Base-by-base conservation (phyloP, 163 green algal genomes). In the Trebouxiophyceae sp. region DNA sequence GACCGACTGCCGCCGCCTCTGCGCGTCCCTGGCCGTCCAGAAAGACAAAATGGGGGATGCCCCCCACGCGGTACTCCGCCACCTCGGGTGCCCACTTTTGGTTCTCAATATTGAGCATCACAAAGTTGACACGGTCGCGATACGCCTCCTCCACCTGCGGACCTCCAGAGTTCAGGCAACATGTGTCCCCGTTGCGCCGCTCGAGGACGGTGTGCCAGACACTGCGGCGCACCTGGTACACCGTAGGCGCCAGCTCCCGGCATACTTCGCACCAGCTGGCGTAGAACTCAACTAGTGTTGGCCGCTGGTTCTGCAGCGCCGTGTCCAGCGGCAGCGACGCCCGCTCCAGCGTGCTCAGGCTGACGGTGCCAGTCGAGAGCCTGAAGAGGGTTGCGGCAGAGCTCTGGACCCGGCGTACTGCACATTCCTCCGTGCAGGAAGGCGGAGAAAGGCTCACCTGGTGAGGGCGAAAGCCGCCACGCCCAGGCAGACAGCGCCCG, bases 91-190 rank as follows among this genome's bases (percentile, higher is more conserved):
- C 68, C 91, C 91, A 97, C 76, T 96, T 95, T 31, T 73, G 71
- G 81, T 98, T 98, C 26, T 98, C 93, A 24, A 98, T 85, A 75
- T 98, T 98, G 2, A 98, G 77, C 81, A 95, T 90, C 29, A 98
- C 93, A 77, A 96, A 97, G 76, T 98, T 98, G 8, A 98, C 80
- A 33, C 72, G 55, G 33, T 84, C 74, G 31, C 70, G 68, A 71
- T 93, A 96, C 46, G 70, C 61, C 67, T 88, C 67, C 80, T 97
- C 83, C 23, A 92, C 56, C 67, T 73, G 67, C 58, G 45, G n/a
- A 50, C 39, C 39, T 50, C 19, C 39, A n/a, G 39, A 16, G 39
- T 50, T 12, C 19, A 50, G 39, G 19, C 12, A n/a, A 16, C 39
- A 50, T 50, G 39, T 16, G 39, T 50, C 12, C 12, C 39, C 39